Percentiles rank a stretch among this genome's conserved stretches.
Evolutionary conservation across 805 yeast species (phyloP).

Genomic region (Yarrowia keelungensis): DNA sequence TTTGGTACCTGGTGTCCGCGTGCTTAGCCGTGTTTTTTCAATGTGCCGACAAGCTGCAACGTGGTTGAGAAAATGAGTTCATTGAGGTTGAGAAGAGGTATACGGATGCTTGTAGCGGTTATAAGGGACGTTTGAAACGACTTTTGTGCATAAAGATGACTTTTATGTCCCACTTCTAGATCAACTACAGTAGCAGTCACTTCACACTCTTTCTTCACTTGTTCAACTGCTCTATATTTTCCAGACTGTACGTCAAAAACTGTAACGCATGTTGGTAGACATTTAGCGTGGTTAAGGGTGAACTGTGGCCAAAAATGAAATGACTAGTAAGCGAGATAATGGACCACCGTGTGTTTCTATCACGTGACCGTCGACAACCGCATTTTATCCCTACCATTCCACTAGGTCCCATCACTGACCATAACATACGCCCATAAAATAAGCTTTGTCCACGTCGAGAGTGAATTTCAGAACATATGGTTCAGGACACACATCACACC

Average conservation of each 20-base stretch:
- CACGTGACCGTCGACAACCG: too few species aligned
- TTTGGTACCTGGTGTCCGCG: slow-evolving; percentile 25
- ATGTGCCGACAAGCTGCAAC: slow-evolving; percentile 20
- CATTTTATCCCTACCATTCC: background rate
- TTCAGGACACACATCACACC: slow-evolving; percentile 6
- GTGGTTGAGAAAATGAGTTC: background rate
- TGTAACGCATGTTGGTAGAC: background rate
- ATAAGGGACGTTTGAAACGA: too few species aligned
- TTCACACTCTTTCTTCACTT: too few species aligned
- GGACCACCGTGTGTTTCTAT: too few species aligned
- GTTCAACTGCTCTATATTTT: background rate
- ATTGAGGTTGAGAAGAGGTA: too few species aligned
- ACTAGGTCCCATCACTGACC: background rate
- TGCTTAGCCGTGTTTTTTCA: slow-evolving; percentile 26
- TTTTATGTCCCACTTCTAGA: too few species aligned
- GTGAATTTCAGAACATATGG: slow-evolving; percentile 16
- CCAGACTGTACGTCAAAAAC: background rate
- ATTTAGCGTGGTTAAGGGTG: background rate
- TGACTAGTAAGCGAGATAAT: too few species aligned
- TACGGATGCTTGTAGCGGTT: too few species aligned
- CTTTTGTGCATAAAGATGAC: too few species aligned
- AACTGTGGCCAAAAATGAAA: background rate
- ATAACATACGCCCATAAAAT: slow-evolving; percentile 17
- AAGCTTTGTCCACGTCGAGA: slow-evolving; percentile 32
- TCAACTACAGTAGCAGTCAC: too few species aligned